Evolutionary conservation across 106 monocot genomes (phyloP), one percentile per base, ranked within the genome.

Genomic region (Acanthochlamys bracteata): DNA sequence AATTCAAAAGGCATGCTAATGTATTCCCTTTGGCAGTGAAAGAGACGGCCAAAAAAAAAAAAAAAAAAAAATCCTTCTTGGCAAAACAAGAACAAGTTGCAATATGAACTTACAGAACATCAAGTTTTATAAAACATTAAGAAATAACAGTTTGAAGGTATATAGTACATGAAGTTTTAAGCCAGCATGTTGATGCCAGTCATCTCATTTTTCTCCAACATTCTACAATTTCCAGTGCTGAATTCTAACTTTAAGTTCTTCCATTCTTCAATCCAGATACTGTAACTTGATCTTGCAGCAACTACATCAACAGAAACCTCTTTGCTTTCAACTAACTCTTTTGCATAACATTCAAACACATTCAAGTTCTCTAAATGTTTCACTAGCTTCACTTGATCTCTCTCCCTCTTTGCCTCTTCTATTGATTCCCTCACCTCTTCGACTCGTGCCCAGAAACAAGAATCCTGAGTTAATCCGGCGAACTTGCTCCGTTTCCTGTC

Each of bases 401-500:
- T 65, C 65, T 73, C 76, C 12, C 21, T 67, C 40, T 47, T 66
- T 0, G 64, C 56, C 2, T 51, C 59, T 59, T 69, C 65, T 2
- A 68, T 14, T 76, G 49, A 69, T 53, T 80, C 76, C 55, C 59
- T 73, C 9, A 76, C 84, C 59, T 76, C 72, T 43, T 84, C 84
- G 4, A 84, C 79, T 57, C 67, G 71, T 19, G 79, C 84, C 84
- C 84, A 84, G 24, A 84, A 84, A 42, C 84, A 84, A 0, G 84
- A 73, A 59, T 84, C 84, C 53, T 84, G 84, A 11, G 84, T 84
- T 40, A 84, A 58, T 39, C 79, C 79, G 0, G 84, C 84, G 46
- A 66, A 76, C 65, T 79, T 83, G 67, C 82, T 82, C 67, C 78
- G 72, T 46, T 49, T 79, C 33, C 41, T 14, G 41, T 49, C 61